Evolutionary conservation across 202 grass and related monocot species (phyloP), one percentile per base, ranked within the genome.

Genomic region (Saccharum hybrid): DNA sequence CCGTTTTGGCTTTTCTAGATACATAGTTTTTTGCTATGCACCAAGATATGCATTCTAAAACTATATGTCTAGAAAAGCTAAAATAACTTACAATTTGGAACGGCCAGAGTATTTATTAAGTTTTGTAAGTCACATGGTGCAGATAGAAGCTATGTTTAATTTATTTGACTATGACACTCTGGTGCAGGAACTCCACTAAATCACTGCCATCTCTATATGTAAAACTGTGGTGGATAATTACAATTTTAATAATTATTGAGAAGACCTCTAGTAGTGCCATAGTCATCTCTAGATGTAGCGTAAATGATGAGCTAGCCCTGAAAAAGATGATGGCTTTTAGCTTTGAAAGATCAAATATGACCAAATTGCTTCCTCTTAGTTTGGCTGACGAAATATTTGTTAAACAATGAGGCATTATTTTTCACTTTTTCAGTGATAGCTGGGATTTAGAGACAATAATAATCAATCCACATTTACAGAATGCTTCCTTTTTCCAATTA

Each of bases 391-490:
- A 64, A 66, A 49, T 46, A 7, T 43, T 66, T 77, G 51, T 75
- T 28, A 19, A 41, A 74, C 1, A 7, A 74, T 33, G 33, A n/a
- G 2, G 2, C 63, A 6, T 79, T n/a, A 5, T 57, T 80, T 85
- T 86, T 37, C 2, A 54, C 45, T 67, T 13, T 21, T 68, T 7
- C 7, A 10, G 45, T 74, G 5, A 34, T 39, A 16, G 26, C 40
- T 45, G 45, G 61, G 46, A 52, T 74, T 80, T 34, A 37, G 46
- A 65, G 76, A 46, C 73, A 80, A 45, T 66, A 34, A 7, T 16
- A 73, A 4, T 67, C 16, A 68, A 68, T 74, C 30, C 15, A 7
- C 46, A 19, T 68, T 68, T 81, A 60, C 28, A 52, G 10, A 59
- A 68, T 52, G 14, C 3, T 54, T 28, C 10, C 6, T 3, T 71